Base-by-base conservation (phyloP, 179 eudicot genomes). In the Sideroxylon spinosum region DNA sequence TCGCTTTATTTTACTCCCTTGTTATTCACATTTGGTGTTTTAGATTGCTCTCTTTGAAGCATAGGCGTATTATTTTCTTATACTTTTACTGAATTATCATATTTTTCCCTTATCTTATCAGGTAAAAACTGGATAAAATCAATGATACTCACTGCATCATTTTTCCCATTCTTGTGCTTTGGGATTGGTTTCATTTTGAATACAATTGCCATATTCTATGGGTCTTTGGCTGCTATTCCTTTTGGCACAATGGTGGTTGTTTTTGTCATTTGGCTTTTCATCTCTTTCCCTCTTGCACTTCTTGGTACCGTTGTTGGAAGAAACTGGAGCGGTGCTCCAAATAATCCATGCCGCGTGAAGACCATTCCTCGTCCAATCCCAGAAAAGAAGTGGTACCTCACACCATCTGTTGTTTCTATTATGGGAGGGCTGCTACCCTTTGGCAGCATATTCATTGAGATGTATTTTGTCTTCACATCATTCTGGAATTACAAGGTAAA, bases 281-380 rank as follows among this genome's bases (percentile, higher is more conserved):
- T 94, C 80, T 94, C 98, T 53, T 94, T 92, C 81, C 98, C 98
- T 19, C 91, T 94, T 74, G 95, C 98, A 78, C 92, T 92, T 81
- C 92, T 94, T 78, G 98, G 98, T 55, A 94, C 98, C 0, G 97
- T 94, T 81, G 86, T 94, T 68, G 97, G 98, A 78, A 91, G 92
- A 84, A 94, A 94, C 78, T 89, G 94, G 89, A 92, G 87, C 75
- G 98, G 97, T 73, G 87, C 94, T 57, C 98, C 95, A 44, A 89
- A 94, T 84, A 94, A 94, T 79, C 98, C 98, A n/a, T 94, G 98
- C 73, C 95, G 97, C 10, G 95, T 94, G 84, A 94, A 94, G 88
- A 94, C 97, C 76, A 94, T 94, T 76, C 97, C 98, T 78, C 91
- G 98, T 23, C 98, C 98, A 55, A 92, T 94, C 81, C 98, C 98